Evolutionary conservation across 345 rosid species (phyloP).

Genomic region (Garcia nutans): DNA sequence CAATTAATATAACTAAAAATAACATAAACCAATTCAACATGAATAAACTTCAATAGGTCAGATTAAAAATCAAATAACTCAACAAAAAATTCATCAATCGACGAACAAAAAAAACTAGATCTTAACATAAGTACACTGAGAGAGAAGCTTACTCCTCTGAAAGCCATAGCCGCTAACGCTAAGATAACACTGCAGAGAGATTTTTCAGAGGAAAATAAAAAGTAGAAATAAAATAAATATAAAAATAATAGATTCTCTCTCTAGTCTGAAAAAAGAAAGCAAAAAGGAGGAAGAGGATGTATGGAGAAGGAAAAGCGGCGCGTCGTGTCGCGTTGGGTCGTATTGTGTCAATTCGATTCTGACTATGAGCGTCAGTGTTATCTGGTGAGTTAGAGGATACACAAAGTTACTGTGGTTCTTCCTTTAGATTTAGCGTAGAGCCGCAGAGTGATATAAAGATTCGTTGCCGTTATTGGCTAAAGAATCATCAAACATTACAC

Average conservation of each 20-base stretch:
- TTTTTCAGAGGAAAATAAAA: background rate
- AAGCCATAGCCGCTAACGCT: slow-evolving; percentile 35
- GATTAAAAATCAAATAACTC: background rate
- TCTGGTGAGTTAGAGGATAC: background rate
- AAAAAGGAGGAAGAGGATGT: background rate
- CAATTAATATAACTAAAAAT: background rate
- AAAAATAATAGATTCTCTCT: background rate
- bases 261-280: background rate
- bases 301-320: too few species aligned
- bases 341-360: background rate
- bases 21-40: background rate
- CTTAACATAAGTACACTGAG: background rate
- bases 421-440: too few species aligned
- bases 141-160: slow-evolving; percentile 41
- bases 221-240: background rate
- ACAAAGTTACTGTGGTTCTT: too few species aligned
- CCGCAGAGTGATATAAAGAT: too few species aligned
- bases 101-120: background rate
- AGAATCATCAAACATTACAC: too few species aligned
- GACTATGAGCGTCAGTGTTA: background rate
- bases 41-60: background rate
- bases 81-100: too few species aligned
- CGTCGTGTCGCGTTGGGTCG: too few species aligned
- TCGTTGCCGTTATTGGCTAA: too few species aligned
- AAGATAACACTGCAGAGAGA: background rate